A percentile compares a stretch with the other conserved stretches of the same genome.
phyloP scores from a whole-genome alignment of 2,329 filamentous ascomycete species.

The Clarireedia homoeocarpa region DNA sequence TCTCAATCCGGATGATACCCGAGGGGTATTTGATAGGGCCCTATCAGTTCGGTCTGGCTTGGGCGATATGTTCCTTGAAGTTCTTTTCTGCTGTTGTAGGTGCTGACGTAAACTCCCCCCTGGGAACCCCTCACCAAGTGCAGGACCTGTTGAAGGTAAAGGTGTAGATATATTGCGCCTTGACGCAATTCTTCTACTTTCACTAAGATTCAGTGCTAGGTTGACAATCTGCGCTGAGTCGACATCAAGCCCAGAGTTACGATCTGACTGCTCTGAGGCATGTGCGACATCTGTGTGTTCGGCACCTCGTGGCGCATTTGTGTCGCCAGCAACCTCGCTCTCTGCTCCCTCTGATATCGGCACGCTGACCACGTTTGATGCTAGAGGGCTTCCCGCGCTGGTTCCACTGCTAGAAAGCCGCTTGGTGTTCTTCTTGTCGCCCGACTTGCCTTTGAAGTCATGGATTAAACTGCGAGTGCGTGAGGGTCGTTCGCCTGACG shows the following conservation, averaged over 20 bases:
- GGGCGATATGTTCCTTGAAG: conserved; percentile 54
- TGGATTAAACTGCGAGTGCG: conserved; percentile 16
- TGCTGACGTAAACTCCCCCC: conserved; percentile 58
- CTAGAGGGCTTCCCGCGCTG: conserved; percentile 25
- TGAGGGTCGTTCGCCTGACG: conserved; percentile 7
- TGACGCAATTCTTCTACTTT: conserved; percentile 61
- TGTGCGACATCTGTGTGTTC: neutral
- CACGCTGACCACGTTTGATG: conserved; percentile 17
- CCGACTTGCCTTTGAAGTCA: conserved; percentile 24
- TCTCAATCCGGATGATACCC: conserved; percentile 35
- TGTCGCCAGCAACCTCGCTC: neutral
- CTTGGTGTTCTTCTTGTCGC: conserved; percentile 21
- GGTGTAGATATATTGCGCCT: conserved; percentile 45
- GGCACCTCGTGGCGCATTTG: conserved; percentile 3
- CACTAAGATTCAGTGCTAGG: conserved; percentile 82
- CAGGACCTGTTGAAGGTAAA: conserved; percentile 34
- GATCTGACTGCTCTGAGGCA: neutral
- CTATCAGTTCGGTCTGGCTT: conserved; percentile 37
- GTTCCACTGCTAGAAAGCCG: conserved; percentile 18
- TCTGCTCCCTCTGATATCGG: conserved; percentile 1
- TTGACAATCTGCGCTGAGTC: conserved; percentile 88
- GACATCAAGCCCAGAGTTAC: conserved; percentile 44
- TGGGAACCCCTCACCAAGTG: conserved; percentile 37
- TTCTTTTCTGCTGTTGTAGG: conserved; percentile 61
- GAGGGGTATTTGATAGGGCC: conserved; percentile 28